Percentiles rank a stretch among this genome's conserved stretches.
phyloP scores from a whole-genome alignment of 352 stramenopile genomes.

The Phytophthora cactorum region DNA sequence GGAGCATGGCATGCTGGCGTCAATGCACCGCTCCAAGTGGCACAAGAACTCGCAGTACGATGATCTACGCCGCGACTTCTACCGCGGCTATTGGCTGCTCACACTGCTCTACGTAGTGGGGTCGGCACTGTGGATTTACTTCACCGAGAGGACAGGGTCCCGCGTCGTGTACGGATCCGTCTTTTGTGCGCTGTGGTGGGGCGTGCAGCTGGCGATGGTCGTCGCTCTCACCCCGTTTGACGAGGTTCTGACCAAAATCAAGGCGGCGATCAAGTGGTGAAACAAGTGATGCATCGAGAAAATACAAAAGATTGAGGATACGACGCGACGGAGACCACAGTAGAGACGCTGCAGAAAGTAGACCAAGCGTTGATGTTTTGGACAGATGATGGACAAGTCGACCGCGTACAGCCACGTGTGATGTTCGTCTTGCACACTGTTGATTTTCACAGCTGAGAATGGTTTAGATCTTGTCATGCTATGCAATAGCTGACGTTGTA shows the following conservation, averaged over 20 bases:
- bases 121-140: slow-evolving; percentile 62
- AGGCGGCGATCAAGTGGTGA: slow-evolving; percentile 31
- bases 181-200: slow-evolving; percentile 61
- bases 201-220: slow-evolving; percentile 59
- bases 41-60: slow-evolving; percentile 39
- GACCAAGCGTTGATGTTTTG: not conserved
- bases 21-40: slow-evolving; percentile 60
- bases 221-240: slow-evolving; percentile 69
- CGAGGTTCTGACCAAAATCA: slow-evolving; percentile 46
- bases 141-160: slow-evolving; percentile 55
- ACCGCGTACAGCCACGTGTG: not conserved
- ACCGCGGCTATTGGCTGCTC: slow-evolving; percentile 71
- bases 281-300: not conserved
- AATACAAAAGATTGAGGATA: slow-evolving; percentile 2
- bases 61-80: slow-evolving; percentile 57
- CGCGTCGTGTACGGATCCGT: slow-evolving; percentile 57
- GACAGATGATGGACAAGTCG: not conserved
- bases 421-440: not conserved
- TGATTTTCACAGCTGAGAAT: not conserved
- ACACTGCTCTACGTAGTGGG: slow-evolving; percentile 47
- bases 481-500: slow-evolving; percentile 4
- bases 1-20: slow-evolving; percentile 61
- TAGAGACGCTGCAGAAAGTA: not conserved
- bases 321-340: not conserved
- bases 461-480: not conserved